These are phyloP conservation scores for Meyerozyma carpophila DNA, from an alignment of 1,139 yeast genomes.

Conservation along the genomic window DNA sequence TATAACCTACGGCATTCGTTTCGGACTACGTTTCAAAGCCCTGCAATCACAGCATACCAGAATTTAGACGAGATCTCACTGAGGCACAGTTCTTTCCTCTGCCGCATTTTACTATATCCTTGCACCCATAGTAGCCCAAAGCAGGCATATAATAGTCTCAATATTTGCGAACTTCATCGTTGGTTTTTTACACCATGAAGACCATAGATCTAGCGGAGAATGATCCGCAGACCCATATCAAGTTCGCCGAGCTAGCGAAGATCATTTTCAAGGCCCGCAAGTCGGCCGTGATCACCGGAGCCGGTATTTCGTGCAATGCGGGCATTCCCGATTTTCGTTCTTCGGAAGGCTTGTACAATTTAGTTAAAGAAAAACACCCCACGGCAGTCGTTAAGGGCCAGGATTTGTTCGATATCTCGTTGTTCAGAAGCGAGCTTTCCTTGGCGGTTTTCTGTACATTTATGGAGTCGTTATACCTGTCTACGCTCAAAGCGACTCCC, in stretches of 20 bases:
- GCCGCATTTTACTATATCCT: background rate
- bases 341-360: slow-evolving; percentile 72
- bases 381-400: slow-evolving; percentile 68
- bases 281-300: slow-evolving; percentile 74
- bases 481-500: slow-evolving; percentile 63
- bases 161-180: background rate
- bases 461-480: slow-evolving; percentile 66
- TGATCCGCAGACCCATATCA: slow-evolving; percentile 18
- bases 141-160: background rate
- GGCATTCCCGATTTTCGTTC: slow-evolving; percentile 96
- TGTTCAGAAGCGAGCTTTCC: slow-evolving; percentile 65
- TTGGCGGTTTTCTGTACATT: slow-evolving; percentile 70
- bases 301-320: slow-evolving; percentile 94
- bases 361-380: slow-evolving; percentile 63
- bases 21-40: too few relatives aligned
- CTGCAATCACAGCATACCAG: too few relatives aligned
- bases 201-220: slow-evolving; percentile 23
- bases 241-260: slow-evolving; percentile 35
- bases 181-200: slow-evolving; percentile 17
- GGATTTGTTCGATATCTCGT: slow-evolving; percentile 80
- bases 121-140: background rate
- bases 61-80: too few relatives aligned
- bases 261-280: slow-evolving; percentile 43
- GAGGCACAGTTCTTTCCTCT: background rate
- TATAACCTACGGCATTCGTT: background rate